Evolutionary conservation across 2,329 filamentous ascomycete genomes (phyloP), one percentile per base, ranked within the genome.

Genomic region (Hypocreales sp.): DNA sequence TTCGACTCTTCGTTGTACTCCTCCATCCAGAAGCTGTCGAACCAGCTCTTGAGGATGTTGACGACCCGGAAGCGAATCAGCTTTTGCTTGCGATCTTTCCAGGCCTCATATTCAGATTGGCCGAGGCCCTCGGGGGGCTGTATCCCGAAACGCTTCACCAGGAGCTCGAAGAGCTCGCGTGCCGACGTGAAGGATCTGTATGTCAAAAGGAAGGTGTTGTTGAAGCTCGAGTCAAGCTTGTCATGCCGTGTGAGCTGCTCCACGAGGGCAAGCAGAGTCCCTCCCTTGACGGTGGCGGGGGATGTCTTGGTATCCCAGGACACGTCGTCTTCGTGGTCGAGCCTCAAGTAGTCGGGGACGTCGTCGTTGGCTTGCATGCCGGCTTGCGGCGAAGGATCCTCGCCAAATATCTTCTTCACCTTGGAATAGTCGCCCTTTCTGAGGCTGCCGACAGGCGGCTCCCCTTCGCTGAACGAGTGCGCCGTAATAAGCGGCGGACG

Each of bases 1-100:
- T 74, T 82, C 24, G 77, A 92, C 25, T 81, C 75, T 27, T 87
- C 80, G 45, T 76, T 86, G 35, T 78, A 75, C 26, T 84, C 80
- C 48, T 98, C 90, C 84, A 95, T 94, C 90, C 90, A 98, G 51
- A 90, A 95, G 41, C 79, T 86, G 47, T 95, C 90, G 40, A 98
- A 90, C 90, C 90, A 98, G 53, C 74, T 92, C 64, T 95, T 95
- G 25, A 98, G 60, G 37, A 94, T 95, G 45, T 95, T 98, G 37
- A 98, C 84, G 3, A 98, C 86, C 22, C 90, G 75, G 58, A 98
- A 92, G 20, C 90, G 72, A 34, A 95, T 94, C 5, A 83, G 79
- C 47, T 92, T 94, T 50, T 95, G 90, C 57, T 98, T 98, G 47
- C 77, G 76, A 47, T 93, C 83, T 20, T 80, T 72, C 90, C 90